Evolutionary conservation across 306 rosid genomes (phyloP).

Genomic region (Astragalus membranaceus): DNA sequence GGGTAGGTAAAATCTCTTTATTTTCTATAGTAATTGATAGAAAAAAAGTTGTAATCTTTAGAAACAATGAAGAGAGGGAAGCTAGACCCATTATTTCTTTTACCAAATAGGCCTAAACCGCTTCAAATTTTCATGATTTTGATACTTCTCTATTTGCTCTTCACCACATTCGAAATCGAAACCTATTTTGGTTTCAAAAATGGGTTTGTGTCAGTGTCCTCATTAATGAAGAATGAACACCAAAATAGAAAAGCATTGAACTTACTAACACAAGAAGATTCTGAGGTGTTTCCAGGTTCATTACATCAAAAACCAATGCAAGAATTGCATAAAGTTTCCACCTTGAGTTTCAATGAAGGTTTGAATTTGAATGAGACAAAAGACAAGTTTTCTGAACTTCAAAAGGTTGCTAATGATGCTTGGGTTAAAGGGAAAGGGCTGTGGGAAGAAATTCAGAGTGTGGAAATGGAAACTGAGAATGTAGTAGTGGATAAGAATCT

Average conservation of each 20-base stretch:
- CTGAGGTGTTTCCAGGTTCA: slow-evolving; percentile 23
- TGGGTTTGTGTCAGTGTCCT: slow-evolving; percentile 24
- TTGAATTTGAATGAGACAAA: background rate
- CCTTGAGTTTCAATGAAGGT: slow-evolving; percentile 42
- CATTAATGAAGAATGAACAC: slow-evolving; percentile 24
- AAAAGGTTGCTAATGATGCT: too few species aligned
- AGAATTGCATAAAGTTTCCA: slow-evolving; percentile 41
- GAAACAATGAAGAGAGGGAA: slow-evolving; percentile 59
- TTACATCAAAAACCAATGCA: slow-evolving; percentile 8
- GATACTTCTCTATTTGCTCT: slow-evolving; percentile 52
- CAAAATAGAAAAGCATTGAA: slow-evolving; percentile 27
- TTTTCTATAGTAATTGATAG: background rate
- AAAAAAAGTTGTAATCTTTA: background rate
- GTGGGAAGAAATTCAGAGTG: slow-evolving; percentile 52
- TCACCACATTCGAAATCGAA: slow-evolving; percentile 23
- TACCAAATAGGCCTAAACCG: slow-evolving; percentile 48
- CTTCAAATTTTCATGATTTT: slow-evolving; percentile 60
- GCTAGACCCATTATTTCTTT: slow-evolving; percentile 30
- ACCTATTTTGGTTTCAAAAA: too few species aligned
- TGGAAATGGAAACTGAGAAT: slow-evolving; percentile 10
- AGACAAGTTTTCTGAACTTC: too few species aligned
- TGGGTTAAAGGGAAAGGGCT: slow-evolving; percentile 28
- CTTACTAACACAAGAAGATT: slow-evolving; percentile 25
- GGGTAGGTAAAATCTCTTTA: background rate
- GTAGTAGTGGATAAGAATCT: slow-evolving; percentile 22